Evolutionary conservation across 2,329 filamentous ascomycete genomes (phyloP).

Genomic region (Hypomyces perniciosus): DNA sequence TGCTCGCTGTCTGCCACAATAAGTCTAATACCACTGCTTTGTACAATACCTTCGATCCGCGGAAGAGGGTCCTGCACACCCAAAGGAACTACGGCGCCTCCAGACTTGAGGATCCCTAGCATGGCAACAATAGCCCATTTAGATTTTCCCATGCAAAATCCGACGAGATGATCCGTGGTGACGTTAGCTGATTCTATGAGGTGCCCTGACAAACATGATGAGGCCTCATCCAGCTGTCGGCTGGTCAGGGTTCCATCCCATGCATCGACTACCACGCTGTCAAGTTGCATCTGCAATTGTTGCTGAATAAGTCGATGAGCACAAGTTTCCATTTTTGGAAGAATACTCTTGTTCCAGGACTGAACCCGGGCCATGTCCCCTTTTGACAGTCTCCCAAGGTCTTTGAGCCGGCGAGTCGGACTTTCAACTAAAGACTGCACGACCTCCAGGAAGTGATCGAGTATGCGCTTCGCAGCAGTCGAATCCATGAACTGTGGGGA

Average conservation of each 20-base stretch:
- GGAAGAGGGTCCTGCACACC: background rate
- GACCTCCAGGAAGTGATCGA: background rate
- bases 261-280: background rate
- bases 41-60: no score
- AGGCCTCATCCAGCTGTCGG: no score
- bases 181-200: no score
- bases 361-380: background rate
- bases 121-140: background rate
- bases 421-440: background rate
- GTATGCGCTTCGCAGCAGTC: background rate
- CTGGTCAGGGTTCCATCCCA: background rate
- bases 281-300: background rate
- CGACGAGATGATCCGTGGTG: no score
- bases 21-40: no score
- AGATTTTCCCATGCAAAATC: no score
- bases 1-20: no score
- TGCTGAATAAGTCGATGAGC: background rate
- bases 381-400: background rate
- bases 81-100: background rate
- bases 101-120: background rate
- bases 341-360: background rate
- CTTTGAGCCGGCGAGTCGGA: background rate
- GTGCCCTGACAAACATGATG: no score
- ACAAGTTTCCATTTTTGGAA: background rate
- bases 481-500: background rate